Evolutionary conservation across 495 filamentous ascomycete species (phyloP).

Genomic region (Paragyromitra xinjiangensis): DNA sequence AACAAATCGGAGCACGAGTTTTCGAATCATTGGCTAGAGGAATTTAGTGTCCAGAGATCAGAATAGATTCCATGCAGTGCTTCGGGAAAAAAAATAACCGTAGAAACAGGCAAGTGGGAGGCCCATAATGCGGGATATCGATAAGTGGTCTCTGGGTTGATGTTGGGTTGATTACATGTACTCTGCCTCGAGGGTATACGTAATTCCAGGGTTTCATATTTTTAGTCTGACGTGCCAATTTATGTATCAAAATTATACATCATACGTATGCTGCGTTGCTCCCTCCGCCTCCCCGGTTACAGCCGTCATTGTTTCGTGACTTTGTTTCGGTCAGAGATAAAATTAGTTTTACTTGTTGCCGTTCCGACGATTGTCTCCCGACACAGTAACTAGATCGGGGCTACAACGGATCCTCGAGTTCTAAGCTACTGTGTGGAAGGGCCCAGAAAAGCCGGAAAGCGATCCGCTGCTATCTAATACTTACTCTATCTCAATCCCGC

Average conservation of each 20-base stretch:
- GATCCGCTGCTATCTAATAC: constrained; percentile 6
- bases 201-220: constrained; percentile 43
- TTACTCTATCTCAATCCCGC: constrained; percentile 3
- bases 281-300: constrained; percentile 9
- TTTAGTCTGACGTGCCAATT: constrained; percentile 32
- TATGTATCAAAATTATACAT: constrained; percentile 15
- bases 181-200: constrained; percentile 13
- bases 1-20: neutral
- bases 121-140: constrained; percentile 26
- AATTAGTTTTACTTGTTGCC: constrained; percentile 31
- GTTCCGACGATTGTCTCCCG: neutral
- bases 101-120: neutral
- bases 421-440: neutral
- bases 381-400: neutral
- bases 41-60: neutral
- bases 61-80: constrained; percentile 17
- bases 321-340: constrained; percentile 23
- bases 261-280: constrained; percentile 25
- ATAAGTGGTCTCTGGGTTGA: constrained; percentile 3
- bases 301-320: constrained; percentile 12
- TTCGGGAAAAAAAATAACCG: neutral
- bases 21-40: neutral
- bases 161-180: constrained; percentile 25
- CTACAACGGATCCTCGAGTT: neutral
- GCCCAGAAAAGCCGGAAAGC: neutral